phyloP scores from a whole-genome alignment of 2,329 filamentous ascomycete genomes.

The Onygenales sp. region DNA sequence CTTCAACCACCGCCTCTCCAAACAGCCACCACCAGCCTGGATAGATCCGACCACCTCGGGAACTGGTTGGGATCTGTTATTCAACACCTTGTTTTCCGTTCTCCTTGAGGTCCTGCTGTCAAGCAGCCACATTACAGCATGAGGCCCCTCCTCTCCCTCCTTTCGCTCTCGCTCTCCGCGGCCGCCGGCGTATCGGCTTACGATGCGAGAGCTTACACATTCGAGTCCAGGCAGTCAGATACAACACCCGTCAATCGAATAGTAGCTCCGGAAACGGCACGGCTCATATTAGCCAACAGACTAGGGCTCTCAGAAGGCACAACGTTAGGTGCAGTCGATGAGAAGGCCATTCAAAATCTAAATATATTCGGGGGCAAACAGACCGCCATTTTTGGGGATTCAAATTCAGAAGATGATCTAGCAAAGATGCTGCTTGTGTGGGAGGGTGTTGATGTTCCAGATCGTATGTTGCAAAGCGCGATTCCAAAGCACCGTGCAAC shows the following conservation, averaged over 20 bases:
- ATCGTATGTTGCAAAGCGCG: conserved; percentile 35
- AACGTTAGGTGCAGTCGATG: conserved; percentile 29
- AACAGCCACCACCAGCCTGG: neutral
- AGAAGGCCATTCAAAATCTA: conserved; percentile 47
- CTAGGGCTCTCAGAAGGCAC: conserved; percentile 41
- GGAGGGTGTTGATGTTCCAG: conserved; percentile 53
- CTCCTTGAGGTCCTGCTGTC: neutral
- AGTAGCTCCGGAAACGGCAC: conserved; percentile 20
- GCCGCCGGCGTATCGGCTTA: conserved; percentile 9
- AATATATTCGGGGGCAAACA: conserved; percentile 50
- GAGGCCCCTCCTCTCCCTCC: conserved; percentile 8
- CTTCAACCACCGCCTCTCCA: neutral
- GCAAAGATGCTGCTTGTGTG: conserved; percentile 27
- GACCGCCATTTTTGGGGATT: conserved; percentile 41
- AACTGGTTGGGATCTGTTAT: neutral
- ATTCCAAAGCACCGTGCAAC: neutral
- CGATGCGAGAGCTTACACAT: conserved; percentile 26
- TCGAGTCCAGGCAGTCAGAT: conserved; percentile 12
- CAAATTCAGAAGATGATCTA: conserved; percentile 8
- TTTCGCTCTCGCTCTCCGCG: conserved; percentile 7
- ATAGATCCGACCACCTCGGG: neutral
- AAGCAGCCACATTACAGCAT: conserved; percentile 8
- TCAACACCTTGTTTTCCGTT: neutral
- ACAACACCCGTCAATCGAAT: conserved; percentile 2
- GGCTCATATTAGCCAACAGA: conserved; percentile 36